These are phyloP conservation scores for Aphanoascus verrucosus DNA, from an alignment of 2,329 filamentous ascomycete genomes.

Conservation along the genomic window DNA sequence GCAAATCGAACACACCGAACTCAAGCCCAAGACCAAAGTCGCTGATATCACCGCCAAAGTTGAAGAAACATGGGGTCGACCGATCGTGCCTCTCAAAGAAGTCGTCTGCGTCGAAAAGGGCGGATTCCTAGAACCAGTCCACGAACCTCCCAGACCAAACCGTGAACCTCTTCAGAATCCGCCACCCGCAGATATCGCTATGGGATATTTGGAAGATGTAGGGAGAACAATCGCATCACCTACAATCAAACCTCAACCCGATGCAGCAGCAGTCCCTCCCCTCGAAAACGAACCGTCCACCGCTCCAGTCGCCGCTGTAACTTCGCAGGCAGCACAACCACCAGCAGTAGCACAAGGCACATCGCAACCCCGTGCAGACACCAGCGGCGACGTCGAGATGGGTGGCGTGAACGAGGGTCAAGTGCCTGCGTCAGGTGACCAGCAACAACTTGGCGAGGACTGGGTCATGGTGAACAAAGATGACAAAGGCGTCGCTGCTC, in stretches of 20 bases:
- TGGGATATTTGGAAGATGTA: slow-evolving; percentile 23
- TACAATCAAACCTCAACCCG: background rate
- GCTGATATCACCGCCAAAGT: slow-evolving; percentile 67
- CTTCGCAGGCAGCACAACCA: background rate
- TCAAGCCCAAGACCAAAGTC: slow-evolving; percentile 39
- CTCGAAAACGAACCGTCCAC: background rate
- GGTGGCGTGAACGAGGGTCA: slow-evolving; percentile 40
- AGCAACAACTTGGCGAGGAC: slow-evolving; percentile 51
- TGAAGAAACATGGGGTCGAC: slow-evolving; percentile 58
- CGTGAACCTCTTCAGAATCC: background rate
- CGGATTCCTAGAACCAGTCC: slow-evolving; percentile 52
- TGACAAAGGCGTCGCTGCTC: slow-evolving; percentile 24
- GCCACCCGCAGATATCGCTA: slow-evolving; percentile 13
- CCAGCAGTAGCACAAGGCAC: slow-evolving; percentile 29
- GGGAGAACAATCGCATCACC: background rate
- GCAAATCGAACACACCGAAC: slow-evolving; percentile 30
- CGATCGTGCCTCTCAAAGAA: slow-evolving; percentile 52
- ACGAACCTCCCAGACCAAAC: slow-evolving; percentile 14
- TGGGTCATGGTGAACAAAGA: slow-evolving; percentile 67
- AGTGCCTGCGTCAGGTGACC: slow-evolving; percentile 30
- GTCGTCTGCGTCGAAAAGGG: slow-evolving; percentile 67
- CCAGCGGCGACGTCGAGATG: slow-evolving; percentile 43
- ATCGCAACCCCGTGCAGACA: slow-evolving; percentile 12
- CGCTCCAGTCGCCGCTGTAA: background rate
- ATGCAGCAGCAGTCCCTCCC: background rate